Base-by-base conservation (phyloP, 73 alveolate species). In the Effrenium voratum region DNA sequence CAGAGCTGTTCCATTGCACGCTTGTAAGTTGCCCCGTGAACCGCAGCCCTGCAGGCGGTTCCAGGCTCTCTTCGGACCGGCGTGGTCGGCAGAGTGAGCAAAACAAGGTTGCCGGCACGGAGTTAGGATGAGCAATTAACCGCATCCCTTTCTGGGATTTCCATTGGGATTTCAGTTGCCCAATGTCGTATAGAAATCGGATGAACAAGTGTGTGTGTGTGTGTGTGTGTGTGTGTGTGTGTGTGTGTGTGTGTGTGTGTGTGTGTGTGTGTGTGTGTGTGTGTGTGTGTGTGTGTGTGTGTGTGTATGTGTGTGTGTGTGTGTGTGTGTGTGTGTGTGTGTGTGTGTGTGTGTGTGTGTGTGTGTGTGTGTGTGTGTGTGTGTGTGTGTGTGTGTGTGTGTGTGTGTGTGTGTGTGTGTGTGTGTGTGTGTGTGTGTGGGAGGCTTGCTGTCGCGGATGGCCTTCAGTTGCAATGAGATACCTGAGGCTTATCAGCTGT, bases 11-110 rank as follows among this genome's bases (percentile, higher is more conserved):
- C n/a, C n/a, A n/a, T n/a, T n/a, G n/a, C n/a, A n/a, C n/a, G n/a
- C n/a, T n/a, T n/a, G n/a, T n/a, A n/a, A n/a, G n/a, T n/a, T n/a
- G n/a, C n/a, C n/a, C n/a, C n/a, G n/a, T n/a, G n/a, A n/a, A n/a
- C n/a, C n/a, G n/a, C n/a, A n/a, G n/a, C n/a, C n/a, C 46, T n/a
- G 38, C 70, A 87, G 95, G 95, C 95, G 95, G 15, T 87, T 60
- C 52, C 87, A 73, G 41, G 45, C 76, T 3, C 97, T 90, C 55
- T 90, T 90, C 55, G 97, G 97, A 15, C 86, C 97, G 8, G 66
- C 28, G 36, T 90, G 97, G 97, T 55, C 68, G 87, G 63, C 15
- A 5, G 28, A 60, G 40, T 8, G 40, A 60, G 75, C 3, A 8
- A 32, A 15, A 22, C 75, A 8, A 32, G 12, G 75, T 36, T 60